A percentile compares a stretch with the other conserved stretches of the same genome.
Evolutionary conservation across 306 rosid genomes (phyloP).

Genomic region (Gynostemma pentaphyllum): DNA sequence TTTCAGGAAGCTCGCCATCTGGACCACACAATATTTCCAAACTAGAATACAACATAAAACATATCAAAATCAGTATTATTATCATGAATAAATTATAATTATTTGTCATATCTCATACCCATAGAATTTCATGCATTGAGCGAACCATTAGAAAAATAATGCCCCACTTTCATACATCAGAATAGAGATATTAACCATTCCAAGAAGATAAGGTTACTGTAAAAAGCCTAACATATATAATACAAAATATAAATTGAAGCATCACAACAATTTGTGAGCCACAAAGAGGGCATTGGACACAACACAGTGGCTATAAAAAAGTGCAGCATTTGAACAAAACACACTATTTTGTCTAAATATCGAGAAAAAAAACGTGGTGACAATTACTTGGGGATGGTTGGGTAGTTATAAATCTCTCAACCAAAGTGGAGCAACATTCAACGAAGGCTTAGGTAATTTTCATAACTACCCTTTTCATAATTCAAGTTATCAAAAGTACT

Average conservation of each 20-base stretch:
- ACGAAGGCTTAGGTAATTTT: too few species aligned
- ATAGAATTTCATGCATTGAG: background rate
- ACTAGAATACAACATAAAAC: slow-evolving; percentile 32
- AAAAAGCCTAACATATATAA: background rate
- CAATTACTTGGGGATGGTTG: background rate
- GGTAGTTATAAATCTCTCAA: too few species aligned
- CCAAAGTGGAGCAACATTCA: too few species aligned
- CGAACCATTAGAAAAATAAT: background rate
- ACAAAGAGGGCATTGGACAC: background rate
- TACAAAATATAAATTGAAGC: background rate
- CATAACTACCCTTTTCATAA: too few species aligned
- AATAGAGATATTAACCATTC: background rate
- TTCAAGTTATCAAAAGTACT: too few species aligned
- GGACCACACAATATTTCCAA: slow-evolving; percentile 86
- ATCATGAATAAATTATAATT: slow-evolving; percentile 8
- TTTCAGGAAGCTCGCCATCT: slow-evolving; percentile 99
- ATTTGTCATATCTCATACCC: background rate
- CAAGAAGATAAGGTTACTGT: background rate
- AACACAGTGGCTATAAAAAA: background rate
- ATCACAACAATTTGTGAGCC: background rate
- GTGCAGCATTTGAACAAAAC: background rate
- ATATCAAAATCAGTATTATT: slow-evolving; percentile 15
- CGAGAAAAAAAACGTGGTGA: background rate
- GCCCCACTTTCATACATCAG: background rate
- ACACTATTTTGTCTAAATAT: background rate